Evolutionary conservation across 148 eudicot species (phyloP).

Genomic region (Diospyros lotus): DNA sequence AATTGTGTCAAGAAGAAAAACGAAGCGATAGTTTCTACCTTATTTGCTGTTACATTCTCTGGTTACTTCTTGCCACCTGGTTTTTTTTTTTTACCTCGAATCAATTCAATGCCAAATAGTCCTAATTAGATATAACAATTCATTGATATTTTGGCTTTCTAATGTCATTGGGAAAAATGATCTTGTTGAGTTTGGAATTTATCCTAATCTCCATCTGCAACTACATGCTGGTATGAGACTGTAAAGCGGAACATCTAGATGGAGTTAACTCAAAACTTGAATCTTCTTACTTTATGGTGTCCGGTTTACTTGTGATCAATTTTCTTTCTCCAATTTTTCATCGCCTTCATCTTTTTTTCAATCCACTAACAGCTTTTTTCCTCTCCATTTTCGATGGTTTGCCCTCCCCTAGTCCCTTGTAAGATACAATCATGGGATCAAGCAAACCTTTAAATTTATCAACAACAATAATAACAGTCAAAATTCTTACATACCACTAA

Average conservation of each 20-base stretch:
- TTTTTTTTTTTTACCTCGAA: not conserved
- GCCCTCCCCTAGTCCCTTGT: not conserved
- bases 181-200: not conserved
- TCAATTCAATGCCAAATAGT: not conserved
- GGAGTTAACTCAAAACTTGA: not conserved
- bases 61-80: conserved; percentile 6
- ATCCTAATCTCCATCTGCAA: not conserved
- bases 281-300: not conserved
- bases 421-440: not conserved
- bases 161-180: not conserved
- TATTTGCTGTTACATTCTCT: not conserved
- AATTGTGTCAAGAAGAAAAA: conserved; percentile 59
- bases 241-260: not conserved
- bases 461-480: too few species aligned
- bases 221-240: not conserved
- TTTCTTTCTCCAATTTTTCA: not conserved
- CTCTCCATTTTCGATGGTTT: not conserved
- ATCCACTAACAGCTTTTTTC: not conserved
- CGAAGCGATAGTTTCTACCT: conserved; percentile 7
- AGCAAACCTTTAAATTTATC: not conserved
- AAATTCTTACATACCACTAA: too few species aligned
- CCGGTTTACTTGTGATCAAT: not conserved
- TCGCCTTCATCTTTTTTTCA: not conserved
- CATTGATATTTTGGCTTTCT: not conserved
- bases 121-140: not conserved